phyloP scores from a whole-genome alignment of 2,329 filamentous ascomycete genomes.

The Penicillium thymicola region DNA sequence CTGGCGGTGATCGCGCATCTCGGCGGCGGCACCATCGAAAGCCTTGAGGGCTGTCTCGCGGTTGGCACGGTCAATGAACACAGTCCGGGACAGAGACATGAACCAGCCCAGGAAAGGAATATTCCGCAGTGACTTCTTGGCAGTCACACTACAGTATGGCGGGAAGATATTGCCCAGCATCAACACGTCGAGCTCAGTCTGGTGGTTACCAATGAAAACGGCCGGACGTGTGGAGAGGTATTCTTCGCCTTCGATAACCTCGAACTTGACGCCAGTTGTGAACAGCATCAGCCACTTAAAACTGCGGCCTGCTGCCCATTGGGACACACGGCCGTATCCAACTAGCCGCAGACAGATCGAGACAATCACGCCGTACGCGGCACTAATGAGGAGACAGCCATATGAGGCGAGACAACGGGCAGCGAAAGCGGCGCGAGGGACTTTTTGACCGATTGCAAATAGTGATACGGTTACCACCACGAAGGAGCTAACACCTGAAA shows the following conservation, averaged over 20 bases:
- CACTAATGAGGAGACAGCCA: conserved; percentile 46
- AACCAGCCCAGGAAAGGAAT: conserved; percentile 92
- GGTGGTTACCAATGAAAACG: conserved; percentile 92
- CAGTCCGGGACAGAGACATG: conserved; percentile 79
- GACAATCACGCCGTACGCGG: conserved; percentile 71
- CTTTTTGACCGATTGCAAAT: conserved; percentile 42
- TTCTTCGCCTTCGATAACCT: conserved; percentile 63
- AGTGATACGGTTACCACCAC: conserved; percentile 55
- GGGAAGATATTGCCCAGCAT: conserved; percentile 89
- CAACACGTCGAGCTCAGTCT: conserved; percentile 91
- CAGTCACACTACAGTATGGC: conserved; percentile 85
- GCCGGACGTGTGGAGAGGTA: conserved; percentile 70
- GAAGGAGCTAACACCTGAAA: conserved; percentile 63
- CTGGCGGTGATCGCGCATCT: conserved; percentile 70
- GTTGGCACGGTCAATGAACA: conserved; percentile 94
- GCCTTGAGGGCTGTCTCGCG: conserved; percentile 75
- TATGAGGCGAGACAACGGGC: conserved; percentile 49
- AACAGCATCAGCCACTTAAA: conserved; percentile 78
- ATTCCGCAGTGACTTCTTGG: conserved; percentile 77
- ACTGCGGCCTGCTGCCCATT: conserved; percentile 76
- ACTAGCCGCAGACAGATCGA: conserved; percentile 67
- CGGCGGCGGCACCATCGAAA: conserved; percentile 75
- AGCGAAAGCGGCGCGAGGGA: conserved; percentile 45
- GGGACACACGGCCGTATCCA: conserved; percentile 71
- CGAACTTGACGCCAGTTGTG: conserved; percentile 74